Percentiles rank a stretch among this genome's conserved stretches.
phyloP scores from a whole-genome alignment of 352 stramenopile species.

The Globisporangium okanoganense region DNA sequence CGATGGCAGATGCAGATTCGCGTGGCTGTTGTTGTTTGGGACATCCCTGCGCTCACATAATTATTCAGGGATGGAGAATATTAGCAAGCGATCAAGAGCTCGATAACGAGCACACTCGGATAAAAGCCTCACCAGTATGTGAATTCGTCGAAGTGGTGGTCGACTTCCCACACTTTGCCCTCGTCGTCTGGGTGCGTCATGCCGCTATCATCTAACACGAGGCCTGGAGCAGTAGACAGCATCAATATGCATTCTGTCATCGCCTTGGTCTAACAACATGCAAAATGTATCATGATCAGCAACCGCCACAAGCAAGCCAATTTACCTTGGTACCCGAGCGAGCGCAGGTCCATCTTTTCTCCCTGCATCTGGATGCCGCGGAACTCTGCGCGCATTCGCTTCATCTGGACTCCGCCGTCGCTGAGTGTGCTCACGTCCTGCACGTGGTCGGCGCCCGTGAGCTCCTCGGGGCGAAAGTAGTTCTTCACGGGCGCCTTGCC shows the following conservation, averaged over 20 bases:
- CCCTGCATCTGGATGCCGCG: constrained; percentile 66
- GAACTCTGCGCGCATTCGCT: constrained; percentile 46
- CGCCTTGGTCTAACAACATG: background rate
- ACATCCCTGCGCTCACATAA: constrained; percentile 37
- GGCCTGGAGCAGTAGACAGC: constrained; percentile 22
- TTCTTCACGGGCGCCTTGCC: constrained; percentile 62
- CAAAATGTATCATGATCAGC: background rate
- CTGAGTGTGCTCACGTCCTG: constrained; percentile 23
- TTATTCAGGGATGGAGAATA: too few relatives aligned
- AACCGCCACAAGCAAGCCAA: background rate
- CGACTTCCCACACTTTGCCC: constrained; percentile 72
- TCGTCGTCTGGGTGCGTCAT: constrained; percentile 55
- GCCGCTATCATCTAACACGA: constrained; percentile 60
- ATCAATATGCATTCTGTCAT: background rate
- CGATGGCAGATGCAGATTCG: constrained; percentile 41
- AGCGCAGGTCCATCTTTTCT: constrained; percentile 31
- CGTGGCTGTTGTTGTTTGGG: constrained; percentile 44
- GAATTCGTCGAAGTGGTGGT: constrained; percentile 70
- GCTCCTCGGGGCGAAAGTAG: constrained; percentile 58
- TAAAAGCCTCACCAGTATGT: constrained; percentile 48
- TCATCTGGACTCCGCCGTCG: constrained; percentile 14
- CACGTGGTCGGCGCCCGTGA: constrained; percentile 22
- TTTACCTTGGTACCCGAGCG: constrained; percentile 49
- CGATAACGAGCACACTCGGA: background rate
- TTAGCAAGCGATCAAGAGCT: too few relatives aligned